A percentile compares a stretch with the other conserved stretches of the same genome.
Conservation (phyloP, 2,329 filamentous ascomycete species). For the Fusarium sp. region DNA sequence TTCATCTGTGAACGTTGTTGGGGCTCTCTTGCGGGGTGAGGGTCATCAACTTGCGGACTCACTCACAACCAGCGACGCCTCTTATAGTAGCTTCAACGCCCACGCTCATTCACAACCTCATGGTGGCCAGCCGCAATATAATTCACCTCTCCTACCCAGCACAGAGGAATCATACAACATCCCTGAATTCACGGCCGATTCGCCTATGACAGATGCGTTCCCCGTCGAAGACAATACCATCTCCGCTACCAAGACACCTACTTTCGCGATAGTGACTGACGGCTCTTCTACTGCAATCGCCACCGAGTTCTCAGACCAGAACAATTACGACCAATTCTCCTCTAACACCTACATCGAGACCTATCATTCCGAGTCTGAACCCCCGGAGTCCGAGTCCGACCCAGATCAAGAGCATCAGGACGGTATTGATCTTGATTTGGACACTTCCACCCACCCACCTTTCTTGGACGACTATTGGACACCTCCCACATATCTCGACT, state of each 20-base stretch:
- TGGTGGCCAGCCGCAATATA: slow-evolving; percentile 3
- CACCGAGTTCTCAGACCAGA: slow-evolving; percentile 1
- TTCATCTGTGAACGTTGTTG: slow-evolving; percentile 17
- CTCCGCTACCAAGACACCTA: slow-evolving; percentile 15
- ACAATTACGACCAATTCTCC: slow-evolving; percentile 8
- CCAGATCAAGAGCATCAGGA: slow-evolving; percentile 6
- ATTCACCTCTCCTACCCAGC: not conserved
- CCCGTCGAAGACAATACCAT: slow-evolving; percentile 17
- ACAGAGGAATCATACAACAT: slow-evolving; percentile 11
- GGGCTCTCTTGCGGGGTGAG: slow-evolving; percentile 31
- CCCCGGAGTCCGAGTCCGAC: slow-evolving; percentile 4
- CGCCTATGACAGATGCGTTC: slow-evolving; percentile 35
- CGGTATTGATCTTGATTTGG: slow-evolving; percentile 12
- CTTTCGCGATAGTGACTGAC: slow-evolving; percentile 11
- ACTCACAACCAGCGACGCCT: slow-evolving; percentile 7
- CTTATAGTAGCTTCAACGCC: slow-evolving; percentile 1
- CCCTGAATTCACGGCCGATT: slow-evolving; percentile 18
- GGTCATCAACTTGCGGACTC: slow-evolving; percentile 7
- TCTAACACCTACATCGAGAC: not conserved
- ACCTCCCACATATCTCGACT: slow-evolving; percentile 10
- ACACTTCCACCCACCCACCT: slow-evolving; percentile 9
- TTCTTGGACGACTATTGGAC: slow-evolving; percentile 7
- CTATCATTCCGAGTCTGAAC: slow-evolving; percentile 8
- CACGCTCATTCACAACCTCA: slow-evolving; percentile 12
- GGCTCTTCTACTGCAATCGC: not conserved